phyloP scores from a whole-genome alignment of 2,329 filamentous ascomycete genomes.

The Domatiomyces globalis region DNA sequence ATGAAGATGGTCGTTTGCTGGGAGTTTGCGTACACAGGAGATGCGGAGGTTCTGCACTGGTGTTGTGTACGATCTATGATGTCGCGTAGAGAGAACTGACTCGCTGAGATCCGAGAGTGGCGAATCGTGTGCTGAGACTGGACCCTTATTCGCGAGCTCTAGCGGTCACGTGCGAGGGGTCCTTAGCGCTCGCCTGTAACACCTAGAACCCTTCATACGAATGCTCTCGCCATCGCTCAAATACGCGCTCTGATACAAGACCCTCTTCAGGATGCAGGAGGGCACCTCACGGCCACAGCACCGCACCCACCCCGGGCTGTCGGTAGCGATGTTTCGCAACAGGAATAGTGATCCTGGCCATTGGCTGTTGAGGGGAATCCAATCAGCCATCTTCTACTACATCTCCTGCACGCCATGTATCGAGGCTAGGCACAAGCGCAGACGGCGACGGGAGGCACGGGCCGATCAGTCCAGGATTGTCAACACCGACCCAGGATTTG shows the following conservation, averaged over 20 bases:
- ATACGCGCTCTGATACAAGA: not conserved
- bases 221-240: no score
- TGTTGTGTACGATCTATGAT: not conserved
- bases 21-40: no score
- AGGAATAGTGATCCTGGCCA: slow-evolving; percentile 11
- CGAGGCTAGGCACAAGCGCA: slow-evolving; percentile 53
- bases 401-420: slow-evolving; percentile 46
- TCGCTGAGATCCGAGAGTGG: not conserved
- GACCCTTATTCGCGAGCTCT: not conserved
- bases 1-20: not conserved
- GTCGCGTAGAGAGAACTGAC: no score
- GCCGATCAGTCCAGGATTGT: slow-evolving; percentile 46
- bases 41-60: not conserved
- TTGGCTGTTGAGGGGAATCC: slow-evolving; percentile 35
- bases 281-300: not conserved
- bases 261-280: not conserved
- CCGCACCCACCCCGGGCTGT: not conserved
- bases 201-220: no score
- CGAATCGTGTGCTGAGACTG: not conserved
- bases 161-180: not conserved
- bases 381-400: slow-evolving; percentile 39
- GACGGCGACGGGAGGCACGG: slow-evolving; percentile 56
- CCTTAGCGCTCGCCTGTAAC: no score
- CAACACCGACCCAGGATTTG: slow-evolving; percentile 55
- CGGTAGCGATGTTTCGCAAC: not conserved